These are phyloP conservation scores for Porcisia deanei DNA, from an alignment of 208 protist species.

Conservation along the genomic window DNA sequence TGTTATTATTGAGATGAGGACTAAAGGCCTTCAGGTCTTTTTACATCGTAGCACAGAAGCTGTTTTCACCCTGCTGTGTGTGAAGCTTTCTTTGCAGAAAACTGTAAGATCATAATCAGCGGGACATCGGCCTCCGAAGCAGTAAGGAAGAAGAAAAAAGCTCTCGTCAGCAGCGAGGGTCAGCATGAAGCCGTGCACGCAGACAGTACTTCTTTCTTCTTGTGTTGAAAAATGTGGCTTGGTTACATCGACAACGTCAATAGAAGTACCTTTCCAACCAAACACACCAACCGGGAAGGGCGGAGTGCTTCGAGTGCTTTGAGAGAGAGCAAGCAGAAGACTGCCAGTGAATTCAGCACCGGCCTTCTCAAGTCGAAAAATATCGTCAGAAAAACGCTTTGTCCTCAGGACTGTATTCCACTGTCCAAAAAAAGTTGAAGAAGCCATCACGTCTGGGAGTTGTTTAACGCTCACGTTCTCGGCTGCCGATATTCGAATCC, in stretches of 20 bases:
- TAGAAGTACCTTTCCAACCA: constrained; percentile 24
- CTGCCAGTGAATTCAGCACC: constrained; percentile 17
- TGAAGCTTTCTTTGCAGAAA: constrained; percentile 9
- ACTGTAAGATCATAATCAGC: constrained; percentile 21
- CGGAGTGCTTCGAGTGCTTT: constrained; percentile 25
- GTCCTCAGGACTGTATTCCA: constrained; percentile 32
- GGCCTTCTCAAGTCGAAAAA: constrained; percentile 40
- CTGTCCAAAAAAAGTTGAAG: constrained; percentile 23
- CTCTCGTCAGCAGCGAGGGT: constrained; percentile 12
- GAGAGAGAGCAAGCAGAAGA: constrained; percentile 48
- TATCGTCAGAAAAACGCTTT: constrained; percentile 33
- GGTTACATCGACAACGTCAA: constrained; percentile 16
- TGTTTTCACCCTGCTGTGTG: constrained; percentile 7
- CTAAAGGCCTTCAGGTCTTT: not conserved
- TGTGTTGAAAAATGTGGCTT: constrained; percentile 22
- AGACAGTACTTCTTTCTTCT: constrained; percentile 17
- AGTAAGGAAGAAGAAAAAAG: constrained; percentile 32
- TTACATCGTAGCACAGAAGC: constrained; percentile 24
- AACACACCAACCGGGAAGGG: constrained; percentile 29
- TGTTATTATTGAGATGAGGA: not conserved
- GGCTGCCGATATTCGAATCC: constrained; percentile 24
- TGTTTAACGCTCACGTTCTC: constrained; percentile 21
- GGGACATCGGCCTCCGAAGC: constrained; percentile 15
- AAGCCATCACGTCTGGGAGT: constrained; percentile 27
- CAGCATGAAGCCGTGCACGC: constrained; percentile 24